Evolutionary conservation across 2,329 filamentous ascomycete genomes (phyloP), one percentile per base, ranked within the genome.

Genomic region (Spiromastix sp.): DNA sequence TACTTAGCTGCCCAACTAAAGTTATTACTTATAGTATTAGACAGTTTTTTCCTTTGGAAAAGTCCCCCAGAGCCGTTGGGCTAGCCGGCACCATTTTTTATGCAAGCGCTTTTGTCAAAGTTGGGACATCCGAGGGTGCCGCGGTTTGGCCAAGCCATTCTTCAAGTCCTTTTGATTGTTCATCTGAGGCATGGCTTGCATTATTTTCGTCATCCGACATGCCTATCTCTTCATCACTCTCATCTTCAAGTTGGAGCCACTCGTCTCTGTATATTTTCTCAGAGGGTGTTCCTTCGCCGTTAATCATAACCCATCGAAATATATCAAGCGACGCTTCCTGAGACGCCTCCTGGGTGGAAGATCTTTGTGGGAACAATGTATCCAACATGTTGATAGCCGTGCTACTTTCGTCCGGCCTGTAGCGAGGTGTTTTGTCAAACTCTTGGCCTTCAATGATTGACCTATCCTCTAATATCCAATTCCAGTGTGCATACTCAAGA

Each of bases 211-310:
- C 26, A 30, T 30, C 19, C 5, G 34, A 36, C 13, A 30, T 22
- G n/a, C 18, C 7, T 34, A 16, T 34, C 15, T 40, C 32, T 11
- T 37, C 32, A 30, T 39, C 32, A 11, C 34, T 35, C 10, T 45
- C 41, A 21, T 40, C 35, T 27, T 31, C 26, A 40, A 43, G 24
- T 24, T 40, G 31, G 13, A 45, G 24, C 43, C 37, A 48, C 9
- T 42, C 38, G 37, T 47, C 41, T 12, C 39, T 34, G 22, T 47
- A 47, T 17, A 48, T 41, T 12, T 36, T 30, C 16, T 41, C 46
- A 9, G 36, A 21, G 9, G 40, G 41, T 10, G 38, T 9, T 32
- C 38, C 43, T 25, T 48, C 42, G 4, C 41, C 38, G 22, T 43
- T 41, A 25, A 42, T 29, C 13, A 36, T 33, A 15, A 45, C 34